phyloP scores from a whole-genome alignment of 2,329 filamentous ascomycete genomes.

The Fusarium sp. region DNA sequence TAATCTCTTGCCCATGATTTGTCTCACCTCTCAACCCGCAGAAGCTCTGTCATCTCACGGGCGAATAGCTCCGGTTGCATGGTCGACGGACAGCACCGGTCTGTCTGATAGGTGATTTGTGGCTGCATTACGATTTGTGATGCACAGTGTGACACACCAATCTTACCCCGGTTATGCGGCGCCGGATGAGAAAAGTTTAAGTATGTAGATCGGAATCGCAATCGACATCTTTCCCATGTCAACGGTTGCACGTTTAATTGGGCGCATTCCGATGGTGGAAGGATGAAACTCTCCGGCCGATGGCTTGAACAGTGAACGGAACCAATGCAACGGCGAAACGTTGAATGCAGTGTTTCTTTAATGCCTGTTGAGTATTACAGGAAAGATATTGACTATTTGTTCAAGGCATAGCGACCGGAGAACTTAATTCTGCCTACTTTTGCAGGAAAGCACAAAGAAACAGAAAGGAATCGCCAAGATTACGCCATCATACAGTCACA shows the following conservation, averaged over 20 bases:
- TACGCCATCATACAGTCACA: constrained; percentile 37
- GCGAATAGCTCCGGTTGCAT: constrained; percentile 13
- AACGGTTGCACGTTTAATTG: neutral
- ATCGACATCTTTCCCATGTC: neutral
- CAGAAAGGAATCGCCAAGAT: neutral
- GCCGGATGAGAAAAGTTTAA: neutral
- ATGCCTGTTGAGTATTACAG: neutral
- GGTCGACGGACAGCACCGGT: neutral
- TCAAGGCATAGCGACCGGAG: neutral
- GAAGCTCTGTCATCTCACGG: neutral
- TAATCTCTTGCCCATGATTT: constrained; percentile 1
- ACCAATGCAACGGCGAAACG: neutral
- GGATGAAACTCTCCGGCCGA: neutral
- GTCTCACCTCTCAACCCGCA: neutral
- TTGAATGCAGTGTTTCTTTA: neutral
- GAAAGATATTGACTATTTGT: neutral
- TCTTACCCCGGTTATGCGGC: neutral
- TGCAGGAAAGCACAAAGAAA: neutral
- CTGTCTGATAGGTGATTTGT: neutral
- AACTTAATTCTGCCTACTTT: neutral
- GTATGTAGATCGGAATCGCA: neutral
- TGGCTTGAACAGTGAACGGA: too few species aligned
- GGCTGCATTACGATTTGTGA: neutral
- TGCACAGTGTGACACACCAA: neutral
- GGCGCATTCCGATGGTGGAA: neutral